Conservation (phyloP, 352 stramenopile species). For the Lagenidium sp. region DNA sequence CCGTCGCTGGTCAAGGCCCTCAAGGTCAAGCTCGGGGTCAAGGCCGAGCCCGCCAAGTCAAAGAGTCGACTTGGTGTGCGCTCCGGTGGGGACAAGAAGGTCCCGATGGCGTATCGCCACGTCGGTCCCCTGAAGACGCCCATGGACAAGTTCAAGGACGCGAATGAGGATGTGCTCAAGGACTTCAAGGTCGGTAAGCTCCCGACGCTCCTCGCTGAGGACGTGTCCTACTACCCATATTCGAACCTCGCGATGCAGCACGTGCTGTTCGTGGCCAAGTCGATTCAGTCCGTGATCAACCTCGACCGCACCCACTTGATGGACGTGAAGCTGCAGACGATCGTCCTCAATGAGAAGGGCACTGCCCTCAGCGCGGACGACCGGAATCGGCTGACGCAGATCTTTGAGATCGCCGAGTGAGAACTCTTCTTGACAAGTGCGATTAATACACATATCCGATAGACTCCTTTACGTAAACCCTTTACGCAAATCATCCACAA, state of each 20-base stretch:
- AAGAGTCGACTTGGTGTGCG: constrained; percentile 50
- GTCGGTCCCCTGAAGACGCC: constrained; percentile 63
- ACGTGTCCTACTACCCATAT: constrained; percentile 58
- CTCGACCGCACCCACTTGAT: constrained; percentile 33
- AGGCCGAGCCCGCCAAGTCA: constrained; percentile 34
- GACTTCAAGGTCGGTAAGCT: constrained; percentile 58
- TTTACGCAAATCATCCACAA: too few species aligned
- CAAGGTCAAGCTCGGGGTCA: constrained; percentile 52
- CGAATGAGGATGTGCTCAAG: constrained; percentile 46
- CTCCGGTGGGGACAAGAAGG: constrained; percentile 38
- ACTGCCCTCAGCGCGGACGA: constrained; percentile 22
- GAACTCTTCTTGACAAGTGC: too few species aligned
- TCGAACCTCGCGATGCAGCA: constrained; percentile 40
- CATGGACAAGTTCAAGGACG: constrained; percentile 52
- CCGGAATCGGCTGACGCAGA: constrained; percentile 16
- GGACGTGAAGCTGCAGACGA: constrained; percentile 35
- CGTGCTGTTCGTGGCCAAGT: constrained; percentile 52
- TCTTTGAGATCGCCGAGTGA: constrained; percentile 15
- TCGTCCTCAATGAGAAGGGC: constrained; percentile 36
- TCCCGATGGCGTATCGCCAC: constrained; percentile 42
- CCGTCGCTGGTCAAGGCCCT: constrained; percentile 45
- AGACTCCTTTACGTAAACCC: too few species aligned
- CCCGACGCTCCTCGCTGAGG: constrained; percentile 47
- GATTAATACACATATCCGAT: too few species aligned
- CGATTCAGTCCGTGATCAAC: constrained; percentile 24